Evolutionary conservation across 2,329 filamentous ascomycete genomes (phyloP).

Genomic region (Alternaria ventricosa): DNA sequence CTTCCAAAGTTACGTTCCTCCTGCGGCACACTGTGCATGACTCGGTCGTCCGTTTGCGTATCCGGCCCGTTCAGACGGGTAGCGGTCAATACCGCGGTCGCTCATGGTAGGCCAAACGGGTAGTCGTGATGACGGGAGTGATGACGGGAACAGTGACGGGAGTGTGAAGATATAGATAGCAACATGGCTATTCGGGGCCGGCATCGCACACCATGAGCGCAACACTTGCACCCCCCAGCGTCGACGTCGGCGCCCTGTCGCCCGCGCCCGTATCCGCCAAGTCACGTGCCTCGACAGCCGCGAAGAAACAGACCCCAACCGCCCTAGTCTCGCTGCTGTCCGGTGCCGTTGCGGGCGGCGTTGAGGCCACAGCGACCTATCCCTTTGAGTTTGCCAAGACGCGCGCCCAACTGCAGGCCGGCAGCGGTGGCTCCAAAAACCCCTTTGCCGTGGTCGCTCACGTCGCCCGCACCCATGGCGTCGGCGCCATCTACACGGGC

Average conservation of each 20-base stretch:
- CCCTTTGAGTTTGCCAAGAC: slow-evolving; percentile 47
- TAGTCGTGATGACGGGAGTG: neutral
- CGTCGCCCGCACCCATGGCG: slow-evolving; percentile 27
- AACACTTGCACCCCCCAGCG: neutral
- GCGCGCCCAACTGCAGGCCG: slow-evolving; percentile 33
- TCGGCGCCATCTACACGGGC: slow-evolving; percentile 41
- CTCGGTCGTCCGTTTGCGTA: neutral
- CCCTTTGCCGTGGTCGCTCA: slow-evolving; percentile 31
- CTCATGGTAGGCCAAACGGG: neutral
- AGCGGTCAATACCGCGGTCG: neutral
- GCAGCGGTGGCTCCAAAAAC: slow-evolving; percentile 16
- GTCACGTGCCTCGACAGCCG: neutral
- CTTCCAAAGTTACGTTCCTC: neutral
- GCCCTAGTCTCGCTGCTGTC: slow-evolving; percentile 52
- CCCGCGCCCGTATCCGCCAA: neutral
- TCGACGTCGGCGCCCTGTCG: neutral
- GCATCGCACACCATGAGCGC: neutral
- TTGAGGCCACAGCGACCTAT: slow-evolving; percentile 59
- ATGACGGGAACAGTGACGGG: neutral
- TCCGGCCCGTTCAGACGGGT: neutral
- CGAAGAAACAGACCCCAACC: slow-evolving; percentile 7
- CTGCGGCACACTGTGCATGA: neutral
- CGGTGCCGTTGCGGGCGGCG: slow-evolving; percentile 60
- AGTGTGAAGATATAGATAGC: neutral
- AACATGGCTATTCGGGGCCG: neutral